These are phyloP conservation scores for Nigrospora osmanthi DNA, from an alignment of 2,329 filamentous ascomycete genomes.

Conservation along the genomic window DNA sequence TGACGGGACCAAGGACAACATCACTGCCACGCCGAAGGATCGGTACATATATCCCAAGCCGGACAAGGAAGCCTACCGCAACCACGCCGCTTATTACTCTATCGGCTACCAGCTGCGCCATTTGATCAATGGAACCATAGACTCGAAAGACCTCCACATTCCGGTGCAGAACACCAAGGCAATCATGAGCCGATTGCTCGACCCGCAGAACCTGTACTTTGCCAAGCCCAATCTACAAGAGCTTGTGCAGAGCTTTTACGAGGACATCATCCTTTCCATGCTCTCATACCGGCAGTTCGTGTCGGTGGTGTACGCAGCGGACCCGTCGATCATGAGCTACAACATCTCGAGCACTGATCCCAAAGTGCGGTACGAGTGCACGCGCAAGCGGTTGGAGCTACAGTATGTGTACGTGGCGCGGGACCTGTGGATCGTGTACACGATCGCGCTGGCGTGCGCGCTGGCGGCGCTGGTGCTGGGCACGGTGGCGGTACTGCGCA, in stretches of 20 bases:
- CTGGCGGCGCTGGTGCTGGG: conserved; percentile 21
- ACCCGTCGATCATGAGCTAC: conserved; percentile 16
- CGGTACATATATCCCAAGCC: conserved; percentile 22
- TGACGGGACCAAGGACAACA: conserved; percentile 28
- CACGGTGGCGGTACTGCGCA: conserved; percentile 23
- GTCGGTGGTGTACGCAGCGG: conserved; percentile 25
- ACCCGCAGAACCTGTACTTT: conserved; percentile 23
- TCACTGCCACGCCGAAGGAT: conserved; percentile 18
- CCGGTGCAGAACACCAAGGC: conserved; percentile 23
- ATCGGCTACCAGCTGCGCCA: conserved; percentile 23
- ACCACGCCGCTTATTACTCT: conserved; percentile 24
- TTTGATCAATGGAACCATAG: conserved; percentile 24
- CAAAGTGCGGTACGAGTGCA: conserved; percentile 21
- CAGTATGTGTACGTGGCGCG: conserved; percentile 23
- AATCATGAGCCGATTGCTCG: conserved; percentile 33
- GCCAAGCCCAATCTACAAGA: conserved; percentile 17
- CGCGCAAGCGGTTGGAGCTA: conserved; percentile 20
- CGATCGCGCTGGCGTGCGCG: conserved; percentile 20
- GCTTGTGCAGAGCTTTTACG: conserved; percentile 23
- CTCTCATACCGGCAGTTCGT: conserved; percentile 26
- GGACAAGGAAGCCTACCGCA: conserved; percentile 17
- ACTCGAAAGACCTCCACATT: conserved; percentile 13
- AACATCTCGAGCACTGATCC: conserved; percentile 6
- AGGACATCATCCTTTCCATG: conserved; percentile 27
- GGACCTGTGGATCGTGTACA: conserved; percentile 28